These are phyloP conservation scores for Sphaerulina musiva DNA, from an alignment of 2,329 filamentous ascomycete genomes.

Conservation along the genomic window DNA sequence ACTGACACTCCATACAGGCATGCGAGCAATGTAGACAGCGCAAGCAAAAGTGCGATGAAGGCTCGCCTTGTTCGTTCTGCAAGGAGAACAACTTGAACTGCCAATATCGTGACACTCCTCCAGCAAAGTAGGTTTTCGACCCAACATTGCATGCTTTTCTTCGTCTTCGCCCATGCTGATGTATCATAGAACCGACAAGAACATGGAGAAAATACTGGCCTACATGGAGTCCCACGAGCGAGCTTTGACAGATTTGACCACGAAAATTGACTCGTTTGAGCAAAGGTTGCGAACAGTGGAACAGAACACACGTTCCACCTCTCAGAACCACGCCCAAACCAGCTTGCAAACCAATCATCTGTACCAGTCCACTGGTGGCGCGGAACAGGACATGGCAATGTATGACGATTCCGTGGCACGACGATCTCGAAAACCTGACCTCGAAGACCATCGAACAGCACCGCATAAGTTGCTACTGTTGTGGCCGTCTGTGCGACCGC, in stretches of 20 bases:
- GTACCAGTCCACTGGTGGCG: slow-evolving; percentile 5
- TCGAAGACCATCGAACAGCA: slow-evolving; percentile 82
- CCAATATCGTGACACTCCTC: slow-evolving; percentile 83
- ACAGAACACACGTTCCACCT: slow-evolving; percentile 13
- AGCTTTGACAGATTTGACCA: slow-evolving; percentile 25
- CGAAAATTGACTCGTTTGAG: slow-evolving; percentile 27
- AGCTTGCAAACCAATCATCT: slow-evolving; percentile 7
- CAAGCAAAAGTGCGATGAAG: slow-evolving; percentile 89
- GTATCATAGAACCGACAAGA: slow-evolving; percentile 41
- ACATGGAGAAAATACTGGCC: slow-evolving; percentile 45
- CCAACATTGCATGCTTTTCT: neutral
- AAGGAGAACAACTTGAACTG: slow-evolving; percentile 78
- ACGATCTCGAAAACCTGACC: slow-evolving; percentile 55
- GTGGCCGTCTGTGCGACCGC: slow-evolving; percentile 48
- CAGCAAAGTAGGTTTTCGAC: slow-evolving; percentile 65
- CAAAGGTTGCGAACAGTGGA: slow-evolving; percentile 25
- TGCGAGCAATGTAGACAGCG: slow-evolving; percentile 83
- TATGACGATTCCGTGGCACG: slow-evolving; percentile 23
- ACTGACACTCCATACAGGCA: slow-evolving; percentile 50
- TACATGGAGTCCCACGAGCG: slow-evolving; percentile 37
- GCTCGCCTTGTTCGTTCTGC: slow-evolving; percentile 75
- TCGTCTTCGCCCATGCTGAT: neutral
- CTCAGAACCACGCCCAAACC: slow-evolving; percentile 6
- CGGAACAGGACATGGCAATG: slow-evolving; percentile 11
- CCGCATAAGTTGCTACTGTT: slow-evolving; percentile 68